A percentile compares a stretch with the other conserved stretches of the same genome.
These are phyloP conservation scores for Myotisia sp. DNA, from an alignment of 2,329 filamentous ascomycete species.

Conservation along the genomic window DNA sequence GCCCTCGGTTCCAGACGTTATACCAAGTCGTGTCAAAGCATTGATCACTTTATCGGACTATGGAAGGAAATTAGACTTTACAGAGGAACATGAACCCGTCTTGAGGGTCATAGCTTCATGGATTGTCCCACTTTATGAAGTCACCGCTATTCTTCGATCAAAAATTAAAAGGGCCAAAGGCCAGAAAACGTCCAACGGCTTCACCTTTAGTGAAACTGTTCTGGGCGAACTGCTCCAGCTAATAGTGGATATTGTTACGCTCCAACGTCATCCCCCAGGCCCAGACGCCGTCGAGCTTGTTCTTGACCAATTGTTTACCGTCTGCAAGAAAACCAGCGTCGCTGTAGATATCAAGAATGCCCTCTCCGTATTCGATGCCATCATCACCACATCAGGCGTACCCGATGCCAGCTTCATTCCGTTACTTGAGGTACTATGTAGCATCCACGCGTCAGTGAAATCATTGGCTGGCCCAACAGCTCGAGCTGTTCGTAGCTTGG, in stretches of 20 bases:
- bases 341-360: slow-evolving; percentile 30
- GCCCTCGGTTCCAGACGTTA: slow-evolving; percentile 23
- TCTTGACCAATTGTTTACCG: slow-evolving; percentile 24
- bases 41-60: slow-evolving; percentile 30
- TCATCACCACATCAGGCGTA: slow-evolving; percentile 28
- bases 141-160: slow-evolving; percentile 23
- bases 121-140: slow-evolving; percentile 26
- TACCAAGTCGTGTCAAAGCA: slow-evolving; percentile 26
- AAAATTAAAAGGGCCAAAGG: slow-evolving; percentile 26
- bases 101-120: slow-evolving; percentile 28
- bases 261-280: slow-evolving; percentile 26
- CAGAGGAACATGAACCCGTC: slow-evolving; percentile 24
- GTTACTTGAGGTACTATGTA: slow-evolving; percentile 30
- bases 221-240: slow-evolving; percentile 29
- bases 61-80: slow-evolving; percentile 30
- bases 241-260: slow-evolving; percentile 28
- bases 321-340: slow-evolving; percentile 29
- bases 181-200: slow-evolving; percentile 19
- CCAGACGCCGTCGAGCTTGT: slow-evolving; percentile 25
- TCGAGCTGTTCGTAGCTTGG: slow-evolving; percentile 28
- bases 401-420: slow-evolving; percentile 25
- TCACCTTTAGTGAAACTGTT: slow-evolving; percentile 22
- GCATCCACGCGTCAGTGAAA: slow-evolving; percentile 32
- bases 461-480: slow-evolving; percentile 30
- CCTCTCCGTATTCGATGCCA: slow-evolving; percentile 28